Percentiles rank a stretch among this genome's conserved stretches.
Evolutionary conservation across 257 asterid species (phyloP).

Genomic region (Jacaranda mimosifolia): DNA sequence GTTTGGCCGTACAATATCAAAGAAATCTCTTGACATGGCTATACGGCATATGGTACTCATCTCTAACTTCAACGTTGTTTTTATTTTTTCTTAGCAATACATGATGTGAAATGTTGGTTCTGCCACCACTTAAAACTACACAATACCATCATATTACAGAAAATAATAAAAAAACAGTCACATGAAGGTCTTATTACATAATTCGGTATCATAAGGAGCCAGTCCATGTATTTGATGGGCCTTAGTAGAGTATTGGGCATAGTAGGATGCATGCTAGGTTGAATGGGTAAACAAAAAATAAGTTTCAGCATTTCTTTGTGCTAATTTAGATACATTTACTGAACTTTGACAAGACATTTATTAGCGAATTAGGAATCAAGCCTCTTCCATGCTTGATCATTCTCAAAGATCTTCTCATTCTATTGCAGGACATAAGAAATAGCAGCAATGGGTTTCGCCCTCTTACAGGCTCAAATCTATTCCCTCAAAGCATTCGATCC

Average conservation of each 20-base stretch:
- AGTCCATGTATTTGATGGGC: not conserved
- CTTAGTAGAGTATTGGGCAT: not conserved
- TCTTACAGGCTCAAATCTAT: slow-evolving; percentile 77
- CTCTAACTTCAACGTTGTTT: slow-evolving; percentile 26
- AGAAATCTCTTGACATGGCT: slow-evolving; percentile 94
- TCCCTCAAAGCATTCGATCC: slow-evolving; percentile 96
- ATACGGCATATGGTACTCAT: slow-evolving; percentile 86
- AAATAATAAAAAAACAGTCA: not conserved
- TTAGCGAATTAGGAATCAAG: not conserved
- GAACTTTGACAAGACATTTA: not conserved
- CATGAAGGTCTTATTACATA: not conserved
- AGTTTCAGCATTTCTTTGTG: not conserved
- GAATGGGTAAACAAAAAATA: not conserved
- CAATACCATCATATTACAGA: not conserved
- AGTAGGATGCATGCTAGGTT: slow-evolving; percentile 17
- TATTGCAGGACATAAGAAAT: slow-evolving; percentile 81
- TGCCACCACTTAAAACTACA: not conserved
- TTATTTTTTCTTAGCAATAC: slow-evolving; percentile 1
- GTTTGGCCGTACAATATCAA: slow-evolving; percentile 88
- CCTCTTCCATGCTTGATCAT: slow-evolving; percentile 13
- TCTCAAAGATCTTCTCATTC: slow-evolving; percentile 38
- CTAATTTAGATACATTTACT: not conserved
- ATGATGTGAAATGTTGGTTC: not conserved
- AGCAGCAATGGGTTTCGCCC: slow-evolving; percentile 72
- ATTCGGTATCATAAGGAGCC: not conserved